These are phyloP conservation scores for Diaporthe eres DNA, from an alignment of 2,329 filamentous ascomycete species.

Conservation along the genomic window DNA sequence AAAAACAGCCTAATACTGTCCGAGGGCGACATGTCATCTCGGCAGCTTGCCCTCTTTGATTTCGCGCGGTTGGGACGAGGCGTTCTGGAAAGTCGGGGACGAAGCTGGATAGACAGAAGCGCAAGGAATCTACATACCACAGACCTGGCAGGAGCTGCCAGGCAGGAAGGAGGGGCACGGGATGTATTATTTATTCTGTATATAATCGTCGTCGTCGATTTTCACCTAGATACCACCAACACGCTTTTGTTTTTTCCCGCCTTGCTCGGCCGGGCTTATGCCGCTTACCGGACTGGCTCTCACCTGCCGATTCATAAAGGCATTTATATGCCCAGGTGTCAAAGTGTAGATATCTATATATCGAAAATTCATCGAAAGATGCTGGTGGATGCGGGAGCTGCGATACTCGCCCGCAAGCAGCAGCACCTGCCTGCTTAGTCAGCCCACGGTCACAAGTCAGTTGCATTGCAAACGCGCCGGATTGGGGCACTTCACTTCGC, in stretches of 20 bases:
- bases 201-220: constrained; percentile 29
- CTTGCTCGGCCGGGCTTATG: no score
- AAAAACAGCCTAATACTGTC: not conserved
- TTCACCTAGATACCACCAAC: constrained; percentile 38
- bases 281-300: not conserved
- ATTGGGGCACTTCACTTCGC: constrained; percentile 7
- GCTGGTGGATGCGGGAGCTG: not conserved
- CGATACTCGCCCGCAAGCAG: not conserved
- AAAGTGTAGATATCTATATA: not conserved
- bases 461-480: constrained; percentile 35
- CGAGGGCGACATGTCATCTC: not conserved
- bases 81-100: constrained; percentile 21
- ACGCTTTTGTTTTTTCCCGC: constrained; percentile 20
- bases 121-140: not conserved
- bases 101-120: constrained; percentile 12
- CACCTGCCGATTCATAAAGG: not conserved
- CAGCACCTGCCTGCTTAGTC: not conserved
- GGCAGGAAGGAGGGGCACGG: not conserved
- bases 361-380: not conserved
- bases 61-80: constrained; percentile 1
- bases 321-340: not conserved
- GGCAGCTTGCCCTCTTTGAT: not conserved
- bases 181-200: constrained; percentile 30
- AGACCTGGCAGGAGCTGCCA: not conserved
- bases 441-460: not conserved